Evolutionary conservation across 2,329 filamentous ascomycete genomes (phyloP).

Genomic region (Fusarium armeniacum): DNA sequence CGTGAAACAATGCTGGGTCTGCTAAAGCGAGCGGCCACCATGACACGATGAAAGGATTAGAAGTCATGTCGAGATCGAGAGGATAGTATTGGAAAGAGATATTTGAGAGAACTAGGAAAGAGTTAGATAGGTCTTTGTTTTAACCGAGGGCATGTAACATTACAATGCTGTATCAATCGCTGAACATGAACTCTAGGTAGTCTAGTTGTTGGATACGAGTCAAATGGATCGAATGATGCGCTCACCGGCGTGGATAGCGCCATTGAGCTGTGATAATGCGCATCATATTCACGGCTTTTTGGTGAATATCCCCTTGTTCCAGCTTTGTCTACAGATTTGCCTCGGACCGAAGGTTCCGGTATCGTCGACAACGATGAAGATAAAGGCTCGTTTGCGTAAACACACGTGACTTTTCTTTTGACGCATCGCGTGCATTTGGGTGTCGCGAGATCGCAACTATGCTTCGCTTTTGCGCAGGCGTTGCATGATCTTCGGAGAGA

Average conservation of each 20-base stretch:
- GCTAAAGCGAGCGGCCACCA: conserved; percentile 72
- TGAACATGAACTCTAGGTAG: conserved; percentile 66
- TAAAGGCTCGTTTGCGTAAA: conserved; percentile 68
- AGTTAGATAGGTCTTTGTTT: conserved; percentile 31
- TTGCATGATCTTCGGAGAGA: conserved; percentile 71
- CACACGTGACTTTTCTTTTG: conserved; percentile 62
- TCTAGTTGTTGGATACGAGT: conserved; percentile 68
- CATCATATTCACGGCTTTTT: not conserved
- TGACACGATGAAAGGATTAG: conserved; percentile 70
- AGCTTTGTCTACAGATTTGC: not conserved
- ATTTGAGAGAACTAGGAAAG: conserved; percentile 67
- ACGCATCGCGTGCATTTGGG: conserved; percentile 69
- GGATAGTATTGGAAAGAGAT: conserved; percentile 74
- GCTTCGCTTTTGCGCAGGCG: conserved; percentile 68
- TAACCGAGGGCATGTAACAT: conserved; percentile 27
- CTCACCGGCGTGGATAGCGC: conserved; percentile 47
- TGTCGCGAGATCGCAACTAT: conserved; percentile 67
- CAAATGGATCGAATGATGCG: conserved; percentile 66
- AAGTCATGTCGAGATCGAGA: conserved; percentile 64
- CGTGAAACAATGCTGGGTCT: conserved; percentile 70
- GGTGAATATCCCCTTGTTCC: not conserved
- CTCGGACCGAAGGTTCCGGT: conserved; percentile 26
- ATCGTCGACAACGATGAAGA: conserved; percentile 42
- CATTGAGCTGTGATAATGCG: conserved; percentile 10
- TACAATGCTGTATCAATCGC: conserved; percentile 69